Evolutionary conservation across 306 rosid species (phyloP), one percentile per base, ranked within the genome.

Genomic region (Cucurbita argyrosperma): DNA sequence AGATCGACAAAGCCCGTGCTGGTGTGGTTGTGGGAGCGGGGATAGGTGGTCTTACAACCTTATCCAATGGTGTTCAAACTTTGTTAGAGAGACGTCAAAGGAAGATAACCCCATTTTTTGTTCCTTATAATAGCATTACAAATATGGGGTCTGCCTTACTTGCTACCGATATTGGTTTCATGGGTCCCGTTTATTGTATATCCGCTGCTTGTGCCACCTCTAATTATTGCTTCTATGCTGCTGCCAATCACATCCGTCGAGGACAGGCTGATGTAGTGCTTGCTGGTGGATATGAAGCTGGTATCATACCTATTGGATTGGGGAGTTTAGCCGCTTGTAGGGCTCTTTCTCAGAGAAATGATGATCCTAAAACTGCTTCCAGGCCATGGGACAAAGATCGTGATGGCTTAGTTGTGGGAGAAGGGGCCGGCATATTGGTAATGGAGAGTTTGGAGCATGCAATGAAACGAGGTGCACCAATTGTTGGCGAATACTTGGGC

Each of bases 371-470:
- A 88, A 95, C 99, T 77, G 99, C 99, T 81, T 95, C 99, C 0
- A 88, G 99, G 85, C 99, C 99, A n/a, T 95, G 99, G 99, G 99
- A 95, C 79, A 87, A 67, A 79, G 99, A 80, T 10, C 87, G 99
- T 52, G 97, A 95, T 81, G 99, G 99, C 61, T 95, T 95, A 88
- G 99, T 95, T 56, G 91, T 95, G 97, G 97, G 99, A 18, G 99
- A 95, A 86, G 97, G 99, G 66, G 84, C 99, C 81, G 99, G 99
- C 75, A 88, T 95, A 76, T 71, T 95, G 96, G 97, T 95, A 46
- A 68, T 95, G 92, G 99, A 95, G 90, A 95, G 97, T 84, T 80
- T 95, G 78, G 99, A 95, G 77, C 97, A 95, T 76, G 99, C 99
- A 43, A 87, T 87, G 91, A 95, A 84, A 80, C 88, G 99, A 78